Evolutionary conservation across 1,284 basidiomycete species (phyloP), one percentile per base, ranked within the genome.

Genomic region (Agroathelia rolfsii): DNA sequence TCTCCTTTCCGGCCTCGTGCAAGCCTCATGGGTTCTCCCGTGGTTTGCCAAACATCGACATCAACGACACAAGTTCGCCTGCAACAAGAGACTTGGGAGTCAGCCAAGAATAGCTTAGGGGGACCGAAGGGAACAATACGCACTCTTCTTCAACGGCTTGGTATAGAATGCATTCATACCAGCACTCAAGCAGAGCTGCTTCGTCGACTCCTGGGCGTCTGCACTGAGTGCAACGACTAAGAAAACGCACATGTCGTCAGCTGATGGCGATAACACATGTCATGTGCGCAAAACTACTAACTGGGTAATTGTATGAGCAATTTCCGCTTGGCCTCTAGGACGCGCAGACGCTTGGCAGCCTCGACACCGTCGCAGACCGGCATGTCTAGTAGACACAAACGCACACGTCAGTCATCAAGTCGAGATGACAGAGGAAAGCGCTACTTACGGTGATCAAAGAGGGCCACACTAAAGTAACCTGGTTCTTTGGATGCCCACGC

Each of bases 161-260:
- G 71, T 77, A 41, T 79, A 66, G 50, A 80, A 82, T 3, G 63
- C 60, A 44, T 79, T 78, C 77, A 82, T 80, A 11, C 77, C 77
- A 6, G 77, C 75, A 44, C 74, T 78, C 12, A 80, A 50, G 45
- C 77, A 82, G 9, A 79, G 58, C 47, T 76, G 69, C 48, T 80
- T 80, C 3, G 77, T 80, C 4, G 75, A 78, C 37, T 78, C 76
- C 52, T 82, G 77, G 42, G 73, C 76, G 49, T 82, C 77, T 1
- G 77, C 77, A 45, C 76, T 79, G 22, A 82, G 52, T 1, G 77
- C 77, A 28, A 79, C 66, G 38, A 82, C 77, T 80, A 38, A 3
- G 17, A n/a, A 15, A 24, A n/a, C 28, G 33, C 6, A n/a, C n/a
- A n/a, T n/a, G n/a, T n/a, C n/a, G n/a, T n/a, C n/a, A n/a, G n/a